phyloP scores from a whole-genome alignment of 306 rosid species.

The Vachellia collinsii region DNA sequence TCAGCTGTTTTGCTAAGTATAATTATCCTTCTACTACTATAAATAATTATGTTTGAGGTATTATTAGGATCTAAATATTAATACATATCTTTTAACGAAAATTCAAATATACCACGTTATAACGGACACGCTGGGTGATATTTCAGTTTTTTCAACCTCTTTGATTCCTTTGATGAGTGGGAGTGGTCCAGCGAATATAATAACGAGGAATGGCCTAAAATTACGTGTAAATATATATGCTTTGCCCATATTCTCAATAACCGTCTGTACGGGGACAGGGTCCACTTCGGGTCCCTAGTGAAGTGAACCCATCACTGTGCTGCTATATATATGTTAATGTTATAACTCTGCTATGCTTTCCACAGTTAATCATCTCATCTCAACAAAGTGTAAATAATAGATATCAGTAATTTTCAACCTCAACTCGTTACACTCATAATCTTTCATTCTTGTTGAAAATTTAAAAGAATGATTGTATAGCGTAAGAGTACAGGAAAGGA shows the following conservation, averaged over 20 bases:
- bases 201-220: constrained; percentile 42
- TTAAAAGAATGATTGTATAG: neutral
- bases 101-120: too few species aligned
- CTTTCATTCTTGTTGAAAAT: neutral
- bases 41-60: too few species aligned
- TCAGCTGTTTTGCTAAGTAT: too few species aligned
- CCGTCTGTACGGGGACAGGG: constrained; percentile 42
- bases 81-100: too few species aligned
- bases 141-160: neutral
- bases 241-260: constrained; percentile 24
- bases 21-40: too few species aligned
- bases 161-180: neutral
- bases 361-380: neutral
- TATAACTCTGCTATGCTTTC: neutral
- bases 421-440: neutral
- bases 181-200: constrained; percentile 55
- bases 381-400: neutral
- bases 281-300: constrained; percentile 33
- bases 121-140: neutral
- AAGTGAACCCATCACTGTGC: neutral
- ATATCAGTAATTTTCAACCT: neutral
- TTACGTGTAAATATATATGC: constrained; percentile 26
- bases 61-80: too few species aligned
- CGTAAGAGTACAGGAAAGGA: neutral
- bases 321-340: neutral